A percentile compares a stretch with the other conserved stretches of the same genome.
phyloP scores from a whole-genome alignment of 2,329 filamentous ascomycete species.

The Curvularia eragrostidis region DNA sequence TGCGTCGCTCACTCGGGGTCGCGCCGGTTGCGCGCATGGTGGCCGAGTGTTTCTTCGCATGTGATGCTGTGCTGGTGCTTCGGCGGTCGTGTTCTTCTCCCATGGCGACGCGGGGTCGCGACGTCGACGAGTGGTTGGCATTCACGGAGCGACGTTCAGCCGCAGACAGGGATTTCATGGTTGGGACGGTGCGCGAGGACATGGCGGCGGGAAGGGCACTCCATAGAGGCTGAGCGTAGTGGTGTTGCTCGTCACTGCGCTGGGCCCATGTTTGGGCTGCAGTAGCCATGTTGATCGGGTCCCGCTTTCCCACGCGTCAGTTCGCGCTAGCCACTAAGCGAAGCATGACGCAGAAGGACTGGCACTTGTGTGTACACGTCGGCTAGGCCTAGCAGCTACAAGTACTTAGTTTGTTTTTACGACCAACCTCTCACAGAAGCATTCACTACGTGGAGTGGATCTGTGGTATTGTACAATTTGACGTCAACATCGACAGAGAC shows the following conservation, averaged over 20 bases:
- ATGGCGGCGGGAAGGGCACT: constrained; percentile 34
- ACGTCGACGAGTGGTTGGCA: constrained; percentile 40
- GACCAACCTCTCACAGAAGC: background rate
- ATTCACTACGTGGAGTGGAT: background rate
- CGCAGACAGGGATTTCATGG: constrained; percentile 37
- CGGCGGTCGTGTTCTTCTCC: constrained; percentile 43
- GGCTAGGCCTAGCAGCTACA: background rate
- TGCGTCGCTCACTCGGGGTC: constrained; percentile 39
- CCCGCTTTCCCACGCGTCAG: constrained; percentile 23
- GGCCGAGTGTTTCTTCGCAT: constrained; percentile 39
- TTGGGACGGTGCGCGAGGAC: constrained; percentile 43
- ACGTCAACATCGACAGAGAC: background rate
- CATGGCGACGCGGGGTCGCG: constrained; percentile 49
- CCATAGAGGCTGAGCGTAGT: constrained; percentile 33
- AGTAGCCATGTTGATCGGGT: constrained; percentile 25
- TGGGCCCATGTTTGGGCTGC: constrained; percentile 27
- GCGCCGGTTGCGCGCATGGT: constrained; percentile 25
- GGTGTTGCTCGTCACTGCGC: constrained; percentile 30
- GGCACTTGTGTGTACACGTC: background rate
- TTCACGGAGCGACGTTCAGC: constrained; percentile 44
- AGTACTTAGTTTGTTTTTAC: background rate
- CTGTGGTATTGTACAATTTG: background rate
- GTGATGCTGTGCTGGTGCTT: constrained; percentile 31
- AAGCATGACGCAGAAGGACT: constrained; percentile 25
- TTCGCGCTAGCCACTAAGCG: constrained; percentile 24